Evolutionary conservation across 176 grass and related monocot genomes (phyloP), one percentile per base, ranked within the genome.

Genomic region (Oryza coarctata): DNA sequence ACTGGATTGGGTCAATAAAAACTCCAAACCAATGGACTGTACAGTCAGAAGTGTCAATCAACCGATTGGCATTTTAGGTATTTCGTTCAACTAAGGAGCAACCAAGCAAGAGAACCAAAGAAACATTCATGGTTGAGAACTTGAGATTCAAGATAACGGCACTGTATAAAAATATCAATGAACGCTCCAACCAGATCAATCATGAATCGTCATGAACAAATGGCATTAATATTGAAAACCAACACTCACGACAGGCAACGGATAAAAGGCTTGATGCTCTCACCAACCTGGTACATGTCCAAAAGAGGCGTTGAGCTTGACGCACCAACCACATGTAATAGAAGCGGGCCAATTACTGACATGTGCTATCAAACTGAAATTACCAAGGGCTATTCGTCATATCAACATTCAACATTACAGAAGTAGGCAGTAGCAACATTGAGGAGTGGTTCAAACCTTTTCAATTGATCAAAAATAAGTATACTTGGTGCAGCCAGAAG

Each of bases 181-280:
- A 75, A 71, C 50, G 63, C 43, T 82, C 18, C 27, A 22, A 73
- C 12, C 27, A 65, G 39, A 34, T 63, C 70, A 65, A 36, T 9
- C 30, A 73, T 63, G 68, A 25, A 9, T 39, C 31, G 11, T 3
- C 38, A 45, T 47, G 38, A 64, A 77, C 60, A 27, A 27, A 31
- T 47, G 49, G 1, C 63, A 82, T 68, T 9, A n/a, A 68, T 47
- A 83, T 12, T 77, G 9, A 38, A 63, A 71, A 55, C 25, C 18
- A 32, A 73, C 61, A 65, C 49, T 63, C 50, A 62, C 23, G 38
- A 32, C 40, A 33, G 18, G 25, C 26, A 83, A 66, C 66, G 80
- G 86, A 83, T 83, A 77, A 3, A 77, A 72, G 22, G 34, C 60
- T 60, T 72, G 71, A 65, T 85, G 71, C 43, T 73, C 78, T 64